phyloP scores from a whole-genome alignment of 257 asterid species.

The Hygrophila difformis region DNA sequence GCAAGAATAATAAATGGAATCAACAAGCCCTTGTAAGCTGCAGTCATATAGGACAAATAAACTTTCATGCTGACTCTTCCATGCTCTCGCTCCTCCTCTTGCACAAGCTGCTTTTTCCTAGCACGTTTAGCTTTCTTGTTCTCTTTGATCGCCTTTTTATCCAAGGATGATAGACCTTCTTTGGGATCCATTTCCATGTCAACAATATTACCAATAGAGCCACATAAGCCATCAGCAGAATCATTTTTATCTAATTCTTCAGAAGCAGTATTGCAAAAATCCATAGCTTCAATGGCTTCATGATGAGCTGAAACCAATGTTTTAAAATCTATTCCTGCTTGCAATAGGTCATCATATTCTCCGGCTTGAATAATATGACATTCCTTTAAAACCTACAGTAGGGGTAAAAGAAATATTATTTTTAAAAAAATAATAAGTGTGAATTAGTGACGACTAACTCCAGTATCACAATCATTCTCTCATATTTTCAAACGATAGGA shows the following conservation, averaged over 20 bases:
- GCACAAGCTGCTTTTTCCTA: slow-evolving; percentile 89
- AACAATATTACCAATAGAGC: slow-evolving; percentile 45
- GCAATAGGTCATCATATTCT: slow-evolving; percentile 86
- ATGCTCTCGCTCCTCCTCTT: slow-evolving; percentile 95
- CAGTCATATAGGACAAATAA: slow-evolving; percentile 82
- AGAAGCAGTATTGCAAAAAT: slow-evolving; percentile 44
- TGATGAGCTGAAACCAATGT: slow-evolving; percentile 89
- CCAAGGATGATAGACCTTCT: slow-evolving; percentile 60
- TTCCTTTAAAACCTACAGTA: slow-evolving; percentile 80
- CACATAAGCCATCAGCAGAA: slow-evolving; percentile 45
- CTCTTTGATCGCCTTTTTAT: slow-evolving; percentile 70
- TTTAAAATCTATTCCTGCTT: slow-evolving; percentile 89
- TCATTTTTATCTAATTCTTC: slow-evolving; percentile 55
- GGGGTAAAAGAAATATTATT: too few species aligned
- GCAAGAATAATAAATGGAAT: slow-evolving; percentile 85
- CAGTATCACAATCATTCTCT: background rate
- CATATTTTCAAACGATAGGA: background rate
- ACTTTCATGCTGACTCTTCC: slow-evolving; percentile 98
- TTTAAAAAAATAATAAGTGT: background rate
- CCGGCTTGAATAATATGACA: slow-evolving; percentile 92
- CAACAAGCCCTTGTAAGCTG: slow-evolving; percentile 90
- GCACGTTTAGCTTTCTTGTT: slow-evolving; percentile 86
- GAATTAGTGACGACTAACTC: background rate
- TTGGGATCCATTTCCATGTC: slow-evolving; percentile 48
- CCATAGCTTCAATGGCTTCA: slow-evolving; percentile 99